Conservation (phyloP, 1,139 yeast species). For the Debaryomycetaceae sp. region DNA sequence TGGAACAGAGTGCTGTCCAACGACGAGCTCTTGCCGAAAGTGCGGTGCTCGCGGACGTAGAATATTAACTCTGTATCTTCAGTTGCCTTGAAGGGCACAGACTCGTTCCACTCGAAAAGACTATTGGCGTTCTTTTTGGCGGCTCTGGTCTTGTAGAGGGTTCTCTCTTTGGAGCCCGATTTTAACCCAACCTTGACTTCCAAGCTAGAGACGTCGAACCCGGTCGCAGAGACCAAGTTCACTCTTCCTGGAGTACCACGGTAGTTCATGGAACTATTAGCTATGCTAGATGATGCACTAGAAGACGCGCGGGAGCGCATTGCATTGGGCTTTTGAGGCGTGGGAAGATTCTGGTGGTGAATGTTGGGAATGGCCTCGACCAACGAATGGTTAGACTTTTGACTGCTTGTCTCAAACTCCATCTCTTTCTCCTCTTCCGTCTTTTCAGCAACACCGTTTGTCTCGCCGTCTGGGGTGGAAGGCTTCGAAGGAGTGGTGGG, state of each 20-base stretch:
- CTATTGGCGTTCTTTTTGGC: constrained; percentile 50
- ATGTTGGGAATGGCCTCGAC: constrained; percentile 33
- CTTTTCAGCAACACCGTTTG: constrained; percentile 4
- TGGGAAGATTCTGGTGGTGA: constrained; percentile 34
- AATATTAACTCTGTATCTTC: constrained; percentile 57
- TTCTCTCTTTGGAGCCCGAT: constrained; percentile 52
- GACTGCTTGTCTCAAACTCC: constrained; percentile 14
- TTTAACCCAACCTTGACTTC: constrained; percentile 53
- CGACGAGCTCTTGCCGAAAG: constrained; percentile 67
- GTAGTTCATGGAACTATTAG: constrained; percentile 34
- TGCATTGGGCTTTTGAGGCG: constrained; percentile 35
- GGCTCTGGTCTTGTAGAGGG: constrained; percentile 62
- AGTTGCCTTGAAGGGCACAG: constrained; percentile 63
- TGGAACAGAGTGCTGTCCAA: constrained; percentile 53
- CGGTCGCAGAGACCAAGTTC: constrained; percentile 42
- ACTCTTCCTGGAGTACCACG: constrained; percentile 53
- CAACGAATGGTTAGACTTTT: constrained; percentile 18
- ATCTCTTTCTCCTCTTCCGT: constrained; percentile 6
- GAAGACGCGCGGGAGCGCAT: constrained; percentile 7
- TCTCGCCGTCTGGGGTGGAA: constrained; percentile 1
- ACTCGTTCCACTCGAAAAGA: constrained; percentile 58
- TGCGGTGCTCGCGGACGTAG: constrained; percentile 63
- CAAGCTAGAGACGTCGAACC: constrained; percentile 27
- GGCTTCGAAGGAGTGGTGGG: constrained; percentile 4
- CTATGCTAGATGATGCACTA: constrained; percentile 23